phyloP scores from a whole-genome alignment of 257 asterid species.

The Salvia splendens region DNA sequence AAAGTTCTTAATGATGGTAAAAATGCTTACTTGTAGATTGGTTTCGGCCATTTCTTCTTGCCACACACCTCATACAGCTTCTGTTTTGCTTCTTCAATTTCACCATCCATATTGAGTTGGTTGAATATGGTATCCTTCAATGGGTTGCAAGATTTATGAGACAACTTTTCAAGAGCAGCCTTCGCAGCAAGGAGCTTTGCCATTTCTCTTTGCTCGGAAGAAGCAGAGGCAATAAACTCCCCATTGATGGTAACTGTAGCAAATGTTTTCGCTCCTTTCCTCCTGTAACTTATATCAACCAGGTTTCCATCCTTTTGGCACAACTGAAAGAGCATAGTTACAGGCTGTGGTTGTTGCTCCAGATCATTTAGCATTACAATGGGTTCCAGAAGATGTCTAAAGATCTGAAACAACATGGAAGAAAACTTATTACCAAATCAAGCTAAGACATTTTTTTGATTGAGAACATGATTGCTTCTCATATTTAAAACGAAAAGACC shows the following conservation, averaged over 20 bases:
- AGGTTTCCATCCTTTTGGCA: conserved; percentile 73
- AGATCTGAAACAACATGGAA: conserved; percentile 43
- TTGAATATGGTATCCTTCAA: conserved; percentile 5
- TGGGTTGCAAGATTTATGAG: conserved; percentile 20
- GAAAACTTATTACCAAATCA: conserved; percentile 16
- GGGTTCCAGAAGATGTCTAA: conserved; percentile 65
- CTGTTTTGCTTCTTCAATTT: conserved; percentile 64
- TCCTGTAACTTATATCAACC: conserved; percentile 47
- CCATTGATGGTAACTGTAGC: conserved; percentile 71
- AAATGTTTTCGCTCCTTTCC: conserved; percentile 46
- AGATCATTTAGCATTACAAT: conserved; percentile 54
- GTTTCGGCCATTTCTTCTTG: conserved; percentile 77
- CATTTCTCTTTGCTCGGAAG: conserved; percentile 65
- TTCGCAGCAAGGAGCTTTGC: conserved; percentile 83
- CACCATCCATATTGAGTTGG: conserved; percentile 43
- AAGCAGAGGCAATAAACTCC: conserved; percentile 50
- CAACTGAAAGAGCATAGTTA: conserved; percentile 60
- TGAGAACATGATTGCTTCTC: not conserved
- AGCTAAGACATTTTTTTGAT: not conserved
- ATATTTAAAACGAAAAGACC: not conserved
- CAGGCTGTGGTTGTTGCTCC: conserved; percentile 78
- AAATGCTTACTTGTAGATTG: conserved; percentile 59
- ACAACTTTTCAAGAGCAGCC: conserved; percentile 55
- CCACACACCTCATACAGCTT: conserved; percentile 65
- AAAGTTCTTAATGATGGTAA: conserved; percentile 3